A percentile compares a stretch with the other conserved stretches of the same genome.
Conservation (phyloP, 192 early-diverging fungal species). For the Coemansia sp. region DNA sequence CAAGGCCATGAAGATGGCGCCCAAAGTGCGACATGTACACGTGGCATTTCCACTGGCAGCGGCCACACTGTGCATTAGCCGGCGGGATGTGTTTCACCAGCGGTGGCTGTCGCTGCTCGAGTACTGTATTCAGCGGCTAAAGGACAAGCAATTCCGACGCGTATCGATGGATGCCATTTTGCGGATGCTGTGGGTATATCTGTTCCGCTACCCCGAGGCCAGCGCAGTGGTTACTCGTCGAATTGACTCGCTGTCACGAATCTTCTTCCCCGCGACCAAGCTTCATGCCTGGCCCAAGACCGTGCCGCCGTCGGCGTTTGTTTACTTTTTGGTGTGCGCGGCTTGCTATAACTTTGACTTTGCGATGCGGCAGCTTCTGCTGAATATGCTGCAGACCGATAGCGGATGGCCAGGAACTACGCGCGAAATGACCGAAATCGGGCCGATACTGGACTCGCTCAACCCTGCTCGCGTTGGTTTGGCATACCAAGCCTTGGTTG, state of each 20-base stretch:
- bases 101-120: slow-evolving; percentile 77
- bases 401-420: slow-evolving; percentile 56
- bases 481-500: slow-evolving; percentile 51
- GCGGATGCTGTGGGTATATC: slow-evolving; percentile 90
- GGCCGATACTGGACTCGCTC: slow-evolving; percentile 48
- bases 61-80: slow-evolving; percentile 89
- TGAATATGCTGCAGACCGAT: slow-evolving; percentile 54
- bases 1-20: slow-evolving; percentile 87
- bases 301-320: slow-evolving; percentile 51
- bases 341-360: slow-evolving; percentile 60
- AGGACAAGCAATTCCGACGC: slow-evolving; percentile 74
- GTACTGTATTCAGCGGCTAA: slow-evolving; percentile 70
- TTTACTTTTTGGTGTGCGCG: slow-evolving; percentile 55
- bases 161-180: slow-evolving; percentile 81
- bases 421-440: slow-evolving; percentile 42
- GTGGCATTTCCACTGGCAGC: slow-evolving; percentile 85
- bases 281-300: slow-evolving; percentile 59
- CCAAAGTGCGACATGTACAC: slow-evolving; percentile 80
- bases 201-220: slow-evolving; percentile 87
- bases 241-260: slow-evolving; percentile 56
- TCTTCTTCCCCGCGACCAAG: slow-evolving; percentile 59
- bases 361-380: slow-evolving; percentile 45
- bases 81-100: slow-evolving; percentile 85
- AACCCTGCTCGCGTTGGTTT: slow-evolving; percentile 52
- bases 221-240: slow-evolving; percentile 48